phyloP scores from a whole-genome alignment of 306 rosid species.

The Acacia crassicarpa region DNA sequence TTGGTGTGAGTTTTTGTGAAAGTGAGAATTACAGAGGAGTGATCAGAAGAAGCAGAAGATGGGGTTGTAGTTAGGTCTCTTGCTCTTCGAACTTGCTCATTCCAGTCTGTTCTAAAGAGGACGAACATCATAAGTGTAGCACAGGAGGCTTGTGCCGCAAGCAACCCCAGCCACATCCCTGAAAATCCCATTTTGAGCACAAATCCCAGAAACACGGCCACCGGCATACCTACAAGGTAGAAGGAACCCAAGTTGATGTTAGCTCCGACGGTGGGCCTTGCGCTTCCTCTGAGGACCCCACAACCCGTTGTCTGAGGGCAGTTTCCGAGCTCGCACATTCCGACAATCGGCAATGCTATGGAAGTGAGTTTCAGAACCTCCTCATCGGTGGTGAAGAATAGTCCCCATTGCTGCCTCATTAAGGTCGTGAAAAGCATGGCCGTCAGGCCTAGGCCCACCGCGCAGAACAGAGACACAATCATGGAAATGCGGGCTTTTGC shows the following conservation, averaged over 20 bases:
- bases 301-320: slow-evolving; percentile 97
- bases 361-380: slow-evolving; percentile 73
- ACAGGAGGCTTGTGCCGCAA: slow-evolving; percentile 88
- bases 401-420: slow-evolving; percentile 83
- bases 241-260: slow-evolving; percentile 90
- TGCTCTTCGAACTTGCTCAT: slow-evolving; percentile 60
- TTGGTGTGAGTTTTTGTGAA: slow-evolving; percentile 25
- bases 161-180: slow-evolving; percentile 92
- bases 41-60: slow-evolving; percentile 4
- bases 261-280: slow-evolving; percentile 82
- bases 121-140: slow-evolving; percentile 80
- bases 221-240: slow-evolving; percentile 91
- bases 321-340: slow-evolving; percentile 94
- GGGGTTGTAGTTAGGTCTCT: slow-evolving; percentile 54
- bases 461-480: slow-evolving; percentile 69
- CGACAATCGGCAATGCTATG: slow-evolving; percentile 77
- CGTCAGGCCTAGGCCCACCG: slow-evolving; percentile 56
- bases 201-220: slow-evolving; percentile 75
- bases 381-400: slow-evolving; percentile 66
- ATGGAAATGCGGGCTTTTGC: slow-evolving; percentile 71
- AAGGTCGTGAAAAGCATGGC: slow-evolving; percentile 76
- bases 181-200: slow-evolving; percentile 71
- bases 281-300: slow-evolving; percentile 87
- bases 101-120: slow-evolving; percentile 83
- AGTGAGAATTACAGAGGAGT: slow-evolving; percentile 33